Evolutionary conservation across 768 basidiomycete species (phyloP), one percentile per base, ranked within the genome.

Genomic region (Astraeus odoratus): DNA sequence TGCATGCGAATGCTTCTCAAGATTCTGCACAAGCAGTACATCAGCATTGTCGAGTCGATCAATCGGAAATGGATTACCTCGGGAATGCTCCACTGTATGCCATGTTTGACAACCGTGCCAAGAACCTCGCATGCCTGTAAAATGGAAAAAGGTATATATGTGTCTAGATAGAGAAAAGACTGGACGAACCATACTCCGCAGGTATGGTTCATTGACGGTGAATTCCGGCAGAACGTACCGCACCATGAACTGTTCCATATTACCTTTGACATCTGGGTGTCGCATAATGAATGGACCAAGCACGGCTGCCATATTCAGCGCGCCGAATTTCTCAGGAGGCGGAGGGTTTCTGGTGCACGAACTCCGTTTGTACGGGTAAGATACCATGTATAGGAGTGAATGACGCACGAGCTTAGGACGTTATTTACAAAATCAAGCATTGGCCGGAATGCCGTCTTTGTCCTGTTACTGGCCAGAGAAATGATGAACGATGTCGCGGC

Each of bases 401-500:
- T 13, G 24, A 74, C 81, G 45, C 53, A 86, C 76, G 78, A 77
- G 41, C 74, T 69, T 25, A 92, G 68, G n/a, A 91, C 73, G 4
- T 67, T 70, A 59, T 91, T 85, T 52, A 94, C 79, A 57, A 90
- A 83, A 3, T 70, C 73, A 16, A 95, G 76, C 49, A 90, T 83
- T 9, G 85, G 82, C 65, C 86, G 69, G 64, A 94, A 91, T 0
- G 86, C 76, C n/a, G 78, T 66, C 63, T 86, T 88, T 34, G 87
- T 88, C 49, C 92, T 74, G 58, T 81, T 87, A 59, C 78, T 78
- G 12, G 83, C 83, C 20, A 93, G 75, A 1, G 81, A 74, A 56
- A 90, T 74, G 23, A 93, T 72, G 72, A 94, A 90, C 12, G 81
- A 76, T 0, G 86, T 86, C 1, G 88, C 86, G 2, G 84, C 81